Base-by-base conservation (phyloP, 495 filamentous ascomycete species). In the Daldinia bambusicola region DNA sequence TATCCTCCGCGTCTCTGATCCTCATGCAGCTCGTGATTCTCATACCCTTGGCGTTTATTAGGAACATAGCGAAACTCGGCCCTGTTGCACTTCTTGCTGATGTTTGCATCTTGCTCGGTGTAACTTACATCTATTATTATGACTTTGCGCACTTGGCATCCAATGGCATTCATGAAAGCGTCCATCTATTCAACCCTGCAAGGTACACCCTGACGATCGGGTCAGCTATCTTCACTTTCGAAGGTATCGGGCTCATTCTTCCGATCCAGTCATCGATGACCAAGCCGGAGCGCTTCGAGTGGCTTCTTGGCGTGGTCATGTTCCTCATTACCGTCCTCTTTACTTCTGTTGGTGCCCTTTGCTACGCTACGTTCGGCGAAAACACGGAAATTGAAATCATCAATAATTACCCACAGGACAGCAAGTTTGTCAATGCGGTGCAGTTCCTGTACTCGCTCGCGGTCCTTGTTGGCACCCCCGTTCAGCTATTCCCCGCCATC, bases 371-470 rank as follows among this genome's bases (percentile, higher is more conserved):
- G 3, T 90, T 90, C 71, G 89, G 89, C 50, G 77, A 77, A 43
- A 73, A 79, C 14, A 90, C 88, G 8, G 76, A 79, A 61, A 87
- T 88, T 48, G 87, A 89, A 66, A 84, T 91, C 68, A 90, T 91
- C 81, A 83, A 83, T 74, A 91, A 90, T 66, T 89, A 84, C 70
- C 89, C 89, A 2, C 88, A 90, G 60, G 79, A 78, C 66, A 87
- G 80, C 78, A 84, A 84, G 34, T 80, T 91, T 18, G 89, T 91
- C 76, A 89, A 91, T 48, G 81, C 84, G 0, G 87, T 91, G 12
- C 89, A 91, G 59, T 87, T 90, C 59, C 81, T 91, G 34, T 91
- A 91, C 80, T 86, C 87, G 14, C 75, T 89, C 0, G 89, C 89
- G 2, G 85, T 91, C 31, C 78, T 91, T 2, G 85, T 86, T 6